A percentile compares a stretch with the other conserved stretches of the same genome.
These are phyloP conservation scores for Phytomonas francai DNA, from an alignment of 208 protist genomes.

Conservation along the genomic window DNA sequence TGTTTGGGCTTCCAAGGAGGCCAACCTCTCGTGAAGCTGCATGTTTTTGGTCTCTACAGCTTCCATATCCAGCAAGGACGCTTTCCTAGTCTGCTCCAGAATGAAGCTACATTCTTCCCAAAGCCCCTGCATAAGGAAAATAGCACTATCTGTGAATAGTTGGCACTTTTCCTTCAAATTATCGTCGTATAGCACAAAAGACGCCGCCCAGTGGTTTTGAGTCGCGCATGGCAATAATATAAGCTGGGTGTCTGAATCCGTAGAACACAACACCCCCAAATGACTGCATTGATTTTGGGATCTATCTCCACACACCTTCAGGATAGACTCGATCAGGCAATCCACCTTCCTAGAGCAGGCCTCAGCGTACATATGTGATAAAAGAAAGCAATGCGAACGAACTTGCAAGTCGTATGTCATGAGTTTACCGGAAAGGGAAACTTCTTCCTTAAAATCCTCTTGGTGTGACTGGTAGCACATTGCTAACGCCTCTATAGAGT, in stretches of 20 bases:
- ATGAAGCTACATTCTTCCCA: slow-evolving; percentile 13
- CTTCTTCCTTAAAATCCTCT: background rate
- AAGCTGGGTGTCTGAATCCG: background rate
- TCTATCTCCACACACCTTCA: background rate
- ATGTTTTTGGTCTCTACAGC: slow-evolving; percentile 20
- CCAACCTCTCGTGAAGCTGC: slow-evolving; percentile 24
- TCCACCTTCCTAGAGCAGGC: background rate
- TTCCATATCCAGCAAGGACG: background rate
- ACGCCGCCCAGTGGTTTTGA: background rate
- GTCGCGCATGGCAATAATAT: background rate
- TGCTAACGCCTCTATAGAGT: background rate
- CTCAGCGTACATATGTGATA: background rate
- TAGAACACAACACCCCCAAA: background rate
- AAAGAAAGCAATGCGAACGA: background rate
- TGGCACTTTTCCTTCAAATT: background rate
- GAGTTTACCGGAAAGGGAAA: background rate
- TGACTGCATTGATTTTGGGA: background rate
- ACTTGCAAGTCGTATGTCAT: background rate
- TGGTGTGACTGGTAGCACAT: background rate
- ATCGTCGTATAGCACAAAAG: background rate
- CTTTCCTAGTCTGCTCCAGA: background rate
- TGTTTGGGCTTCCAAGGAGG: background rate
- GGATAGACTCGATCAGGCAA: background rate
- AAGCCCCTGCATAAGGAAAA: slow-evolving; percentile 8
- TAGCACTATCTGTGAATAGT: slow-evolving; percentile 4